Conservation (phyloP, 345 rosid species). For the Carallia pectinifolia region DNA sequence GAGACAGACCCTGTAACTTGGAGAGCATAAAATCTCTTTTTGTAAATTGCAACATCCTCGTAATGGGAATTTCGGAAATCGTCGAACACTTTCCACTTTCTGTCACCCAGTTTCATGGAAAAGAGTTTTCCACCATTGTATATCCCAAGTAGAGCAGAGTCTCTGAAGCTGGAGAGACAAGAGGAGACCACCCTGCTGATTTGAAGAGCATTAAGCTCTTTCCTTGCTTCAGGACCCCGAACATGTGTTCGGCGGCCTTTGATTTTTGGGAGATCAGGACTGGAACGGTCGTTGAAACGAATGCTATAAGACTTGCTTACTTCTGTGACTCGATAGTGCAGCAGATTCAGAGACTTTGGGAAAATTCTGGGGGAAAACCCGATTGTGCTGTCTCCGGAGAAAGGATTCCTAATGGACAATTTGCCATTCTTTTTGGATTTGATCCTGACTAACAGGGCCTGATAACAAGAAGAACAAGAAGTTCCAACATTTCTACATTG, state of each 20-base stretch:
- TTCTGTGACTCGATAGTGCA: conserved; percentile 22
- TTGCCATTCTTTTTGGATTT: background rate
- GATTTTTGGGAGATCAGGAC: background rate
- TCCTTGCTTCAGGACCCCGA: background rate
- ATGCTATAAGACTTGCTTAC: conserved; percentile 14
- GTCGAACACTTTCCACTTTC: conserved; percentile 20
- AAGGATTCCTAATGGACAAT: background rate
- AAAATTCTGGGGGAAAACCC: background rate
- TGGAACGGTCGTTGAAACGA: background rate
- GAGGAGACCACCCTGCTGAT: background rate
- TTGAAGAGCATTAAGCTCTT: background rate
- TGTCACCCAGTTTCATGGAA: conserved; percentile 17
- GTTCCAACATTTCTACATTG: no score
- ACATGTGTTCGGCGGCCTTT: background rate
- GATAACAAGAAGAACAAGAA: conserved; percentile 7
- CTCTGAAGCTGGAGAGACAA: background rate
- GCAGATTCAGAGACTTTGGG: conserved; percentile 16
- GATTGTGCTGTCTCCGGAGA: background rate
- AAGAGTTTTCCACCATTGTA: conserved; percentile 12
- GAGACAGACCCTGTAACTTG: conserved; percentile 13
- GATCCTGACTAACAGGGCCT: background rate
- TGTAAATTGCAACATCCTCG: conserved; percentile 11
- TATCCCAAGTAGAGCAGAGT: conserved; percentile 1
- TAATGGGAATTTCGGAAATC: background rate
- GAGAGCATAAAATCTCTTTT: conserved; percentile 24